Evolutionary conservation across 2,329 filamentous ascomycete species (phyloP), one percentile per base, ranked within the genome.

Genomic region (Paraphoma sp.): DNA sequence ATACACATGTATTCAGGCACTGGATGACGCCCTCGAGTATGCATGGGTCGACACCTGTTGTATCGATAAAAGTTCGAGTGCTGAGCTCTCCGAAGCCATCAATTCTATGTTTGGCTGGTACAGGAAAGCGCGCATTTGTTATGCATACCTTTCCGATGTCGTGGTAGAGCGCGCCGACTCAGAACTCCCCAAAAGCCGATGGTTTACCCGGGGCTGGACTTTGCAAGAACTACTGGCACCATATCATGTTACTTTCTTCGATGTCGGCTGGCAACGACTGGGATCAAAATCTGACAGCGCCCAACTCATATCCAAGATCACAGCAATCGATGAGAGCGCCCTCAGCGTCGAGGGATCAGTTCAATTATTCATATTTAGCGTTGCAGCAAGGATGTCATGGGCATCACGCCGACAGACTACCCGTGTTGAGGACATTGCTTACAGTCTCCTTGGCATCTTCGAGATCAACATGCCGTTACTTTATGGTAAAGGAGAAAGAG

Each of bases 391-490:
- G 28, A 59, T 67, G 53, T 58, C 48, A 1, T 69, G 60, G 65
- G 62, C 58, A 1, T 48, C 59, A 10, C 28, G 2, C 7, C 33
- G 66, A 30, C 8, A 54, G 6, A 64, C 63, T 0, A 67, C 65
- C 8, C 49, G 64, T 14, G 14, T 36, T 1, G 73, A 75, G 56
- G 73, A 75, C 51, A 47, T 45, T 7, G 67, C 70, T 1, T 76
- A 76, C 45, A 73, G 56, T 18, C 60, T 76, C 2, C 52, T 76
- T 2, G 73, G 73, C 1, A 57, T 75, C 1, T 72, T 74, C 49
- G 56, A 57, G 36, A 59, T 75, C 6, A 64, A 65, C 28, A 71
- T 76, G 64, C 62, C 70, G 3, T 51, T 72, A 9, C 48, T 72
- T 1, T 75, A 76, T 51, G 73, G 73, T 6, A 73, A 73, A 60